Conservation (phyloP, 78 protist species). For the Ministeria vibrans region DNA sequence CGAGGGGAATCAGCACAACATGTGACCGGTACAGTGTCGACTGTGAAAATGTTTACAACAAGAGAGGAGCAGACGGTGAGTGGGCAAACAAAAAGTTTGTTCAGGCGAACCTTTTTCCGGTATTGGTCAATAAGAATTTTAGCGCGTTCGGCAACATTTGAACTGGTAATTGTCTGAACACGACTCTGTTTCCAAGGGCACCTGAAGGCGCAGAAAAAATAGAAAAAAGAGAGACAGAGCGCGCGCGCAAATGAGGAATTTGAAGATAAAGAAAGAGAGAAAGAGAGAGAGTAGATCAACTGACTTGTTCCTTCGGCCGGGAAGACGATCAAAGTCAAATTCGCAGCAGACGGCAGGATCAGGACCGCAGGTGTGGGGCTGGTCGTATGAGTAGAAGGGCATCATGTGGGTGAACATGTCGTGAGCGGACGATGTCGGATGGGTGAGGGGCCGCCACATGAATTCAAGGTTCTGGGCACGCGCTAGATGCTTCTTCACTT, state of each 20-base stretch:
- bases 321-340: conserved; percentile 2
- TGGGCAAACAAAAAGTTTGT: not conserved
- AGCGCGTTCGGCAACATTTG: not conserved
- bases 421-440: too few species aligned
- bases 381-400: conserved; percentile 10
- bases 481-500: not conserved
- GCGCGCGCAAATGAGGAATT: too few species aligned
- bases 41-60: too few species aligned
- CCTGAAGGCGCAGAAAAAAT: too few species aligned
- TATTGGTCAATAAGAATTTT: not conserved
- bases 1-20: conserved; percentile 39
- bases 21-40: conserved; percentile 14
- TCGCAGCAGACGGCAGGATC: conserved; percentile 13
- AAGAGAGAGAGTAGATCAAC: too few species aligned
- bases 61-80: too few species aligned
- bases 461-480: conserved; percentile 45
- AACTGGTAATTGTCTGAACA: too few species aligned
- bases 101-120: not conserved
- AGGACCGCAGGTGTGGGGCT: conserved; percentile 36
- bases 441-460: conserved; percentile 51
- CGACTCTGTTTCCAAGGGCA: too few species aligned
- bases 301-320: too few species aligned
- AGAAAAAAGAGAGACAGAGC: too few species aligned
- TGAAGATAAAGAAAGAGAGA: too few species aligned
- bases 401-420: conserved; percentile 38